Base-by-base conservation (phyloP, 2,329 filamentous ascomycete genomes). In the Thyridium curvatum region DNA sequence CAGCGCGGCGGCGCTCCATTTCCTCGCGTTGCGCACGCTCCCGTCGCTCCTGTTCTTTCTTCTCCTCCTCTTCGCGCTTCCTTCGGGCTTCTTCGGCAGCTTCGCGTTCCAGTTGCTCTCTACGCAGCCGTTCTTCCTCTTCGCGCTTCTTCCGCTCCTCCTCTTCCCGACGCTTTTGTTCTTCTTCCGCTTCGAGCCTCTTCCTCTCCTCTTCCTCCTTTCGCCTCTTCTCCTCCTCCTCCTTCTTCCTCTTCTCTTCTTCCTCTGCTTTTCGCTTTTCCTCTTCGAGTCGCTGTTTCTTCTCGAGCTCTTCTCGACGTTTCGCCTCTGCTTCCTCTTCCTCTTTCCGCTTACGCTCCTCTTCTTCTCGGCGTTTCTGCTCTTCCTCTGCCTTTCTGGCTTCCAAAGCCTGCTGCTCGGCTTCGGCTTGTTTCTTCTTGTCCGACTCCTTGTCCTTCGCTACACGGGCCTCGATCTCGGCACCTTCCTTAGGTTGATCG, bases 11-110 rank as follows among this genome's bases (percentile, higher is more conserved):
- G 8, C 63, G 63, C 44, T 74, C 71, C 52, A 67, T 48, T 18
- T 69, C 68, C 43, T 71, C 65, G 37, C 65, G 61, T 33, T 65
- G 57, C 6, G 53, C 55, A 14, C 60, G 62, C 36, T 70, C 65
- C 28, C 62, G 58, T 28, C 68, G 67, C 48, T 78, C 71, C 33
- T 64, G 65, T 44, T 74, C 68, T 41, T 61, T 65, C 37, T 66
- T 68, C 43, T 74, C 69, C 41, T 73, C 68, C 42, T 74, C 70
- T 48, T 78, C 73, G 15, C 64, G 66, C 42, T 69, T 64, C 44
- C 43, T 74, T 10, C 66, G 65, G 21, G 71, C 71, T 50, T 68
- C 62, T 52, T 71, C 66, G 8, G 66, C 66, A 12, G 68, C 69
- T 46, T 72, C 68, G 18, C 64, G 61, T 43, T 69, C 65, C 9